A percentile compares a stretch with the other conserved stretches of the same genome.
phyloP scores from a whole-genome alignment of 2,329 filamentous ascomycete species.

The Periconia sp. region DNA sequence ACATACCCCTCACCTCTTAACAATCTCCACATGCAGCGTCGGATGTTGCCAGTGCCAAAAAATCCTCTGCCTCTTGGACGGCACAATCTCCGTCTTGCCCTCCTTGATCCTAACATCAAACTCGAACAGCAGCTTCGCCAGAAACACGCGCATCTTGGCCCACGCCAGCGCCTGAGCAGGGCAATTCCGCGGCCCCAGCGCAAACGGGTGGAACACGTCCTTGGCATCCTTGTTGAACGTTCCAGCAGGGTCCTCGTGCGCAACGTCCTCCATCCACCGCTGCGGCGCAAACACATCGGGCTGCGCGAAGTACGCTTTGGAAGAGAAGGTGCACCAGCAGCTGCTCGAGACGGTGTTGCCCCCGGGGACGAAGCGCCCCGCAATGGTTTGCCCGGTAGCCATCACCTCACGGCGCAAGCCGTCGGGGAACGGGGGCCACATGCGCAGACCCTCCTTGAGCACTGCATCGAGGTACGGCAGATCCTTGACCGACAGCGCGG shows the following conservation, averaged over 20 bases:
- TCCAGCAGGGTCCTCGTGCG: conserved; percentile 19
- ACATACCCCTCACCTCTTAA: no score
- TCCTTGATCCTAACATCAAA: no score
- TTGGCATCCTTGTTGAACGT: no score
- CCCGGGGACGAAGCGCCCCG: conserved; percentile 35
- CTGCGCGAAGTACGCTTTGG: no score
- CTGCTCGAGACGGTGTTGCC: conserved; percentile 18
- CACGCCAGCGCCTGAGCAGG: no score
- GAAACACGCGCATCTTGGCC: no score
- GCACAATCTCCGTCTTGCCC: no score
- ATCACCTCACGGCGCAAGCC: conserved; percentile 30
- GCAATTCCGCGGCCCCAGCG: conserved; percentile 29
- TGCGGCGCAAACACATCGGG: conserved; percentile 39
- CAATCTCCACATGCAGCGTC: no score
- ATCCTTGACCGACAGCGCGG: conserved; percentile 13
- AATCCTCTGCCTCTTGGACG: no score
- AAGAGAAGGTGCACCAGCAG: no score
- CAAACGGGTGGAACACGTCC: conserved; percentile 26
- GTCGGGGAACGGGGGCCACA: conserved; percentile 47
- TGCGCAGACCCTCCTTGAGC: conserved; percentile 47
- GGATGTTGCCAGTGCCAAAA: no score
- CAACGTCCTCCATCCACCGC: conserved; percentile 35
- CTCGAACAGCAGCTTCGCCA: no score
- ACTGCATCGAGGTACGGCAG: conserved; percentile 46
- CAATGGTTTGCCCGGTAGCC: conserved; percentile 28